Evolutionary conservation across 1,139 yeast genomes (phyloP).

Genomic region (Kodamaea ohmeri): DNA sequence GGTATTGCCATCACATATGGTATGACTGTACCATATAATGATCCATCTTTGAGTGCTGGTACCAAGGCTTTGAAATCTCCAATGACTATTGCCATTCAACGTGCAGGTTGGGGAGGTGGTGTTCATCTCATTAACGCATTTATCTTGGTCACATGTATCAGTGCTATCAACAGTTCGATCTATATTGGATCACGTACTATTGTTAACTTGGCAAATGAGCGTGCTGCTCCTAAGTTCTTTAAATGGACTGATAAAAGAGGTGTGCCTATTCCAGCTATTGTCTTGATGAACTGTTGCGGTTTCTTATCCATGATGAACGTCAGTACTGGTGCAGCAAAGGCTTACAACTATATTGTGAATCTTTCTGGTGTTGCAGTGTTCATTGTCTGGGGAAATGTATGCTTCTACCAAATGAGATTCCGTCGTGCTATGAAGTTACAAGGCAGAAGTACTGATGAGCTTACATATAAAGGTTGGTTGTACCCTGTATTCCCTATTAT

Average conservation of each 20-base stretch:
- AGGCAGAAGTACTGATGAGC: conserved; percentile 44
- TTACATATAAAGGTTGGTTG: conserved; percentile 53
- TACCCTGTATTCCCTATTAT: conserved; percentile 54
- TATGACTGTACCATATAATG: conserved; percentile 54
- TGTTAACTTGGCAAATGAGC: conserved; percentile 49
- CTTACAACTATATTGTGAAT: conserved; percentile 52
- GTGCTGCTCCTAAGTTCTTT: conserved; percentile 47
- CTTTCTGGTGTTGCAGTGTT: conserved; percentile 57
- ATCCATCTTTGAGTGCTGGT: conserved; percentile 27
- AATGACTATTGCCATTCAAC: conserved; percentile 40
- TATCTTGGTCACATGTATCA: conserved; percentile 49
- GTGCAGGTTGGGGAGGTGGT: conserved; percentile 53
- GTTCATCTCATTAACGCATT: conserved; percentile 51
- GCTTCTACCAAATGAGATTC: conserved; percentile 47
- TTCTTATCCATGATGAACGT: conserved; percentile 50
- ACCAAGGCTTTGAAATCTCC: conserved; percentile 39
- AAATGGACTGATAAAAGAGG: conserved; percentile 44
- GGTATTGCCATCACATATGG: conserved; percentile 55
- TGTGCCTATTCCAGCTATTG: conserved; percentile 50
- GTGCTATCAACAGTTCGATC: conserved; percentile 54
- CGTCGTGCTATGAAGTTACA: conserved; percentile 49
- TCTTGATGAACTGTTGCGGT: conserved; percentile 47
- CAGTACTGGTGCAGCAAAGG: conserved; percentile 52
- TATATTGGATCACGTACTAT: conserved; percentile 53
- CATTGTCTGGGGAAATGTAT: conserved; percentile 50